Conservation (phyloP, 441 rosid genomes). For the Mallotus japonicus region DNA sequence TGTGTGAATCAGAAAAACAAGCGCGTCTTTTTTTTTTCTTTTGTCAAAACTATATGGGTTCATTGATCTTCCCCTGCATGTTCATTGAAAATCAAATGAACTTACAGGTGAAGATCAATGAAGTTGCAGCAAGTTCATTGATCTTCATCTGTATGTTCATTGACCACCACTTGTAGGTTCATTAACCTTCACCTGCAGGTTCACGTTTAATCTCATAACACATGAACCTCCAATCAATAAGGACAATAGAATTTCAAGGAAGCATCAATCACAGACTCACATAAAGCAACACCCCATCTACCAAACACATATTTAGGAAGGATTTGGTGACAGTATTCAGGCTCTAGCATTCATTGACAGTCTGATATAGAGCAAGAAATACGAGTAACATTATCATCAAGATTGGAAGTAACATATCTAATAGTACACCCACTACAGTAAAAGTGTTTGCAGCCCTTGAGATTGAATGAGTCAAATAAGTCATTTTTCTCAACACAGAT, state of each 20-base stretch:
- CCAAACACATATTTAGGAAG: conserved; percentile 39
- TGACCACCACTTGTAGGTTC: no score
- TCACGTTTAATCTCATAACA: no score
- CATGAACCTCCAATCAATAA: neutral
- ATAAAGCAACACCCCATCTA: conserved; percentile 38
- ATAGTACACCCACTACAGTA: conserved; percentile 43
- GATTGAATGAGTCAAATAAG: conserved; percentile 16
- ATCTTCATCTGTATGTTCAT: no score
- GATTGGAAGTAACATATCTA: conserved; percentile 40
- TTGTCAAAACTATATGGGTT: no score
- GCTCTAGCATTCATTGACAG: conserved; percentile 47
- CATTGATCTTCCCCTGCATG: no score
- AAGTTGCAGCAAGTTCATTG: no score
- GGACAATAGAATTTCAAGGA: conserved; percentile 38
- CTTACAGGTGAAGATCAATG: no score
- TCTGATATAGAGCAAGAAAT: conserved; percentile 48
- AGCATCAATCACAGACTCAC: conserved; percentile 30
- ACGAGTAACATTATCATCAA: conserved; percentile 40
- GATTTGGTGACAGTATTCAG: conserved; percentile 43
- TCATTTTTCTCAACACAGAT: conserved; percentile 34
- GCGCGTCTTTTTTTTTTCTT: no score
- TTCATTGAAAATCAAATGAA: no score
- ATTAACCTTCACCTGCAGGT: no score
- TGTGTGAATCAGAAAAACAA: no score
- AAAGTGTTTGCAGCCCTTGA: conserved; percentile 39